A percentile compares a stretch with the other conserved stretches of the same genome.
Conservation (phyloP, 2,329 filamentous ascomycete genomes). For the Ceratocystis papillata region DNA sequence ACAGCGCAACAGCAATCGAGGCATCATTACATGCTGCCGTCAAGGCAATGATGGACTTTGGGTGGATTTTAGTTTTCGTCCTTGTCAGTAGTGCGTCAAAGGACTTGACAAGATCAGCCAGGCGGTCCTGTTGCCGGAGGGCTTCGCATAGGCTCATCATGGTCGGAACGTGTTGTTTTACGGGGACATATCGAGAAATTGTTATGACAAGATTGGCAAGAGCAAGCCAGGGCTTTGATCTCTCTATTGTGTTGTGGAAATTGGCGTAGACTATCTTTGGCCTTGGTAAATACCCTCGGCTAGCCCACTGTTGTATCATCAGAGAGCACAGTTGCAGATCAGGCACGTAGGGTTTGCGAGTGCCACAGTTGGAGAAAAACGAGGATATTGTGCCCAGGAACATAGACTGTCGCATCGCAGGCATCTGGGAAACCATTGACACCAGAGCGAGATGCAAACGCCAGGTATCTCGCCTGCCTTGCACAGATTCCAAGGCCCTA, state of each 20-base stretch:
- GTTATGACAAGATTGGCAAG: slow-evolving; percentile 19
- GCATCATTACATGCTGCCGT: slow-evolving; percentile 28
- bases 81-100: slow-evolving; percentile 21
- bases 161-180: slow-evolving; percentile 17
- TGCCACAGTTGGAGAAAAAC: slow-evolving; percentile 18
- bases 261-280: not conserved
- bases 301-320: slow-evolving; percentile 26
- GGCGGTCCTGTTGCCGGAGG: slow-evolving; percentile 24
- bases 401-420: slow-evolving; percentile 22
- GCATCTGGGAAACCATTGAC: slow-evolving; percentile 26
- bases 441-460: slow-evolving; percentile 25
- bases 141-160: slow-evolving; percentile 25
- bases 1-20: slow-evolving; percentile 27
- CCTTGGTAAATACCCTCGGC: slow-evolving; percentile 23
- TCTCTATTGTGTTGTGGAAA: not conserved
- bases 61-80: slow-evolving; percentile 11
- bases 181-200: slow-evolving; percentile 18
- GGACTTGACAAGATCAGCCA: slow-evolving; percentile 24
- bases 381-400: slow-evolving; percentile 25
- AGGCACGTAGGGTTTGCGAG: slow-evolving; percentile 2
- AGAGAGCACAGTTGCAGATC: slow-evolving; percentile 26
- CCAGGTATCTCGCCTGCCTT: not conserved
- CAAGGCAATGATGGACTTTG: slow-evolving; percentile 18
- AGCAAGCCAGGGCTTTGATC: not conserved
- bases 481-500: not conserved